phyloP scores from a whole-genome alignment of 139 green algal genomes.

The Ostreobium quekettii region DNA sequence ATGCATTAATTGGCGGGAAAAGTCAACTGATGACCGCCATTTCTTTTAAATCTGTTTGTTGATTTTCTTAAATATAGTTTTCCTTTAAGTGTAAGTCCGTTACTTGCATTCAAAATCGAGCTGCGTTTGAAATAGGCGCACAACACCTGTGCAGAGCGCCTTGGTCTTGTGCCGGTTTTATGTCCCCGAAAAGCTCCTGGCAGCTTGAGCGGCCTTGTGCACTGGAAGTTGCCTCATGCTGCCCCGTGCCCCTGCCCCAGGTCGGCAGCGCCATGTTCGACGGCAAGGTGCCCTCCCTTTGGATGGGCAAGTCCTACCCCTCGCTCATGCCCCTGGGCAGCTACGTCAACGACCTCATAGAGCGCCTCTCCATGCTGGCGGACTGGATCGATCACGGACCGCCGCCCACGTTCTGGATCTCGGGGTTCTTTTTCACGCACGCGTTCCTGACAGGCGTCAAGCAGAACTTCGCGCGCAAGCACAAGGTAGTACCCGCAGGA shows the following conservation, averaged over 20 bases:
- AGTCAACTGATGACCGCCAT: no score
- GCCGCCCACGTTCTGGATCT: slow-evolving; percentile 67
- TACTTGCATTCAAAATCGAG: slow-evolving; percentile 1
- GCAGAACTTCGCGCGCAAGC: slow-evolving; percentile 76
- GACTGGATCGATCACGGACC: slow-evolving; percentile 55
- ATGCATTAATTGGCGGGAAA: no score
- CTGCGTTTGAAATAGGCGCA: slow-evolving; percentile 31
- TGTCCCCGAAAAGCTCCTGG: neutral
- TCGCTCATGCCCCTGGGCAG: slow-evolving; percentile 56
- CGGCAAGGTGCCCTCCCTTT: slow-evolving; percentile 51
- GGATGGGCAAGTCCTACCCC: slow-evolving; percentile 56
- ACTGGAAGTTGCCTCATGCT: no score
- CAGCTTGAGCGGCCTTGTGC: neutral
- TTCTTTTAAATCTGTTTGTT: no score
- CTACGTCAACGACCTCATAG: slow-evolving; percentile 61
- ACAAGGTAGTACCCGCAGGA: slow-evolving; percentile 23
- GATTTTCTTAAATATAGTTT: neutral
- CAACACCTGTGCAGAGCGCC: neutral
- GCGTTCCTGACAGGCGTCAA: slow-evolving; percentile 71
- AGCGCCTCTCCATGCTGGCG: slow-evolving; percentile 47
- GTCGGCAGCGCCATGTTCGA: slow-evolving; percentile 32
- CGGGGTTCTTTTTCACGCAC: slow-evolving; percentile 80
- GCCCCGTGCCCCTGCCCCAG: slow-evolving; percentile 6
- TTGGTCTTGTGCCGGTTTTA: neutral
- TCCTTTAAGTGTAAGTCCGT: neutral